phyloP scores from a whole-genome alignment of 768 basidiomycete genomes.

The Tricholoma terreum region DNA sequence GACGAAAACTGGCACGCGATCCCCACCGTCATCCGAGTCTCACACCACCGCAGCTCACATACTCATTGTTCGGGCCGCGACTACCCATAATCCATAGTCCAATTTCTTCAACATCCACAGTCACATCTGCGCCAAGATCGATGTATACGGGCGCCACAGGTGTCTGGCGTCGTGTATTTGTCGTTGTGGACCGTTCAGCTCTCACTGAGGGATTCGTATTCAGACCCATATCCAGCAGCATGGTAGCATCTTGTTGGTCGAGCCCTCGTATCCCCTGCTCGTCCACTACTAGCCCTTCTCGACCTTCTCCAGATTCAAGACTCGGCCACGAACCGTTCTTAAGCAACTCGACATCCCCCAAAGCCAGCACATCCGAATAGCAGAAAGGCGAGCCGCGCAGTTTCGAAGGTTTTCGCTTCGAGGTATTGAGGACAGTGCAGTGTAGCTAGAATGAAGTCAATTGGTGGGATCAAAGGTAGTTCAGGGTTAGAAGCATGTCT shows the following conservation, averaged over 20 bases:
- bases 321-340: too few relatives aligned
- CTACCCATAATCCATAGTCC: constrained; percentile 75
- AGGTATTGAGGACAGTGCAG: constrained; percentile 20
- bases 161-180: neutral
- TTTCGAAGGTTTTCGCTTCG: constrained; percentile 11
- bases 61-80: constrained; percentile 58
- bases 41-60: constrained; percentile 47
- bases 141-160: constrained; percentile 25
- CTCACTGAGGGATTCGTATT: neutral
- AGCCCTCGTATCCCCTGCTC: neutral
- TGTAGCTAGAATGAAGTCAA: constrained; percentile 11
- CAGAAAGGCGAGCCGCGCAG: constrained; percentile 14
- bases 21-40: neutral
- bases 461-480: constrained; percentile 20
- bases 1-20: too few relatives aligned
- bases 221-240: neutral
- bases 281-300: too few relatives aligned
- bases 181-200: neutral
- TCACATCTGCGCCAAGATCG: constrained; percentile 48
- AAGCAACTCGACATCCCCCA: neutral
- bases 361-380: constrained; percentile 15
- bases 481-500: constrained; percentile 46
- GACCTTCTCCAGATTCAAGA: neutral
- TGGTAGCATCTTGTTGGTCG: neutral
- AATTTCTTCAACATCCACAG: constrained; percentile 44